phyloP scores from a whole-genome alignment of 2,329 filamentous ascomycete species.

The Stemphylium vesicarium region DNA sequence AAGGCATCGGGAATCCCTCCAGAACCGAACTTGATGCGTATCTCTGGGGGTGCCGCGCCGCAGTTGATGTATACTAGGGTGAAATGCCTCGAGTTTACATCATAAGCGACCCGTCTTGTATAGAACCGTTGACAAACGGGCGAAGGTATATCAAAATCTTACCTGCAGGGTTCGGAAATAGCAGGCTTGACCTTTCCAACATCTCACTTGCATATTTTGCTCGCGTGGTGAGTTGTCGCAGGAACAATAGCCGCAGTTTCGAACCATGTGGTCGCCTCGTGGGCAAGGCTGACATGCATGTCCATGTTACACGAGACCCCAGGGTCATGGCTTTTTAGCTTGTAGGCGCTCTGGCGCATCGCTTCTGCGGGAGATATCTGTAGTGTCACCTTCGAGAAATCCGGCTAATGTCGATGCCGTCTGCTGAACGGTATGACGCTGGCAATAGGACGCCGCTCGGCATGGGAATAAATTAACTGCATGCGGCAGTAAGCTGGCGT shows the following conservation, averaged over 20 bases:
- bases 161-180: not conserved
- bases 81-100: not conserved
- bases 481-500: not conserved
- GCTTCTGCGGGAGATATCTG: slow-evolving; percentile 6
- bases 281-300: slow-evolving; percentile 26
- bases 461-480: slow-evolving; percentile 1
- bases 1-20: slow-evolving; percentile 2
- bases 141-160: not conserved
- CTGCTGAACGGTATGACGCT: slow-evolving; percentile 6
- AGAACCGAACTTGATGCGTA: slow-evolving; percentile 3
- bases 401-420: slow-evolving; percentile 7
- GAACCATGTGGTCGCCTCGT: slow-evolving; percentile 7
- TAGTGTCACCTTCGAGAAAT: slow-evolving; percentile 13
- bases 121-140: not conserved
- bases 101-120: slow-evolving; percentile 2
- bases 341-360: slow-evolving; percentile 11
- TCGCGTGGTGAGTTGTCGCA: not conserved
- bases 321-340: slow-evolving; percentile 16
- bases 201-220: not conserved
- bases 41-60: slow-evolving; percentile 6
- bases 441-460: not conserved
- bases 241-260: slow-evolving; percentile 3
- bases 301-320: slow-evolving; percentile 10
- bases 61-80: slow-evolving; percentile 8
- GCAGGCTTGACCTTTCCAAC: not conserved